A percentile compares a stretch with the other conserved stretches of the same genome.
These are phyloP conservation scores for Cenchrus purpureus DNA, from an alignment of 176 grass and related monocot species.

Conservation along the genomic window DNA sequence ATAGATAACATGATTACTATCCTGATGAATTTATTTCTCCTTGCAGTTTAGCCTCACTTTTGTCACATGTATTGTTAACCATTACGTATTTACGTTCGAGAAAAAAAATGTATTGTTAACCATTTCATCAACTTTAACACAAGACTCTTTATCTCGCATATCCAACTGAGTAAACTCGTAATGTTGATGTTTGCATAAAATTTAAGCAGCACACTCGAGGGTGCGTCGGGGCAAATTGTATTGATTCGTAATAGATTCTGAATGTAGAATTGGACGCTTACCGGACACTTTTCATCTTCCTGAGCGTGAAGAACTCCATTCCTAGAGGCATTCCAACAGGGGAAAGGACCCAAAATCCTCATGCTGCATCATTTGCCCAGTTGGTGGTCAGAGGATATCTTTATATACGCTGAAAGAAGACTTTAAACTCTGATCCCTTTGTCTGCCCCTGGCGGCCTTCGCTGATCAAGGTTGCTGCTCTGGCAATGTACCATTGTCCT, in stretches of 20 bases:
- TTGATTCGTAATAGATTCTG: background rate
- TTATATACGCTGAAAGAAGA: background rate
- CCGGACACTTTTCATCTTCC: constrained; percentile 26
- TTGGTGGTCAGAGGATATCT: background rate
- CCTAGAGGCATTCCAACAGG: constrained; percentile 3
- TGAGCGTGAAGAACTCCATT: constrained; percentile 50
- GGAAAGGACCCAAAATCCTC: background rate
- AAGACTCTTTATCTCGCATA: constrained; percentile 44
- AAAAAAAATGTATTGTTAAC: background rate
- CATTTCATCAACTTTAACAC: constrained; percentile 48
- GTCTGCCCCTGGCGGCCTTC: background rate
- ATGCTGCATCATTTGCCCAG: background rate
- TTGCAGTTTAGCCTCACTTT: constrained; percentile 36
- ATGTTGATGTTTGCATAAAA: background rate
- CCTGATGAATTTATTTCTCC: background rate
- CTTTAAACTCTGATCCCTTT: too few relatives aligned
- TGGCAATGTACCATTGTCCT: background rate
- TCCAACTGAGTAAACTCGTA: constrained; percentile 20
- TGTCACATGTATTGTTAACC: constrained; percentile 21
- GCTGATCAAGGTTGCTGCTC: background rate
- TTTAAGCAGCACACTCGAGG: background rate
- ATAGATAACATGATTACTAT: background rate
- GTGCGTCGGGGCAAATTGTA: background rate
- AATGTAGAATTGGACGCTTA: constrained; percentile 31
- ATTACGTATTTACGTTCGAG: background rate